These are phyloP conservation scores for Coemansia furcata DNA, from an alignment of 192 early-diverging fungal genomes.

Conservation along the genomic window DNA sequence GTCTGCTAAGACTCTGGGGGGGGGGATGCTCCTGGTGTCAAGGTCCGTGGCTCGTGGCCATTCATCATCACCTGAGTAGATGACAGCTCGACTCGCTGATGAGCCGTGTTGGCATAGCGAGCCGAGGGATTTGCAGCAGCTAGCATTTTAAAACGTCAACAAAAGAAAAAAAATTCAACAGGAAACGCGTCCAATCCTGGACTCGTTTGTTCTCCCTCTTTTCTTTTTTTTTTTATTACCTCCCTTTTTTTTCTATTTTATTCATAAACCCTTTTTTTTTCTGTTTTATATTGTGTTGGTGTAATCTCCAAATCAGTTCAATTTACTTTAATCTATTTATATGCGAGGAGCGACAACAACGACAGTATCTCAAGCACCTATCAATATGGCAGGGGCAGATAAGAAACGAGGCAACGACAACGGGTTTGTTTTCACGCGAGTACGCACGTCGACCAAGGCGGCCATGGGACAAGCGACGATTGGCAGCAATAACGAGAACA, in stretches of 20 bases:
- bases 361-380: neutral
- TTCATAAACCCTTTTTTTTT: neutral
- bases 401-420: conserved; percentile 36
- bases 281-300: neutral
- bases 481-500: conserved; percentile 3
- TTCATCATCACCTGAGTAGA: no score
- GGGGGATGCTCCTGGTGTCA: no score
- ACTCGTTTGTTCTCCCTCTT: neutral
- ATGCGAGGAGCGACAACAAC: neutral
- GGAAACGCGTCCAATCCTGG: conserved; percentile 5
- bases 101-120: neutral
- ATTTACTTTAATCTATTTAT: conserved; percentile 15
- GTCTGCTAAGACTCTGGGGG: no score
- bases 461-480: neutral
- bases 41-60: no score
- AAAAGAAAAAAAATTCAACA: conserved; percentile 12
- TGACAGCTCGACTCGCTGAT: neutral
- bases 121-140: neutral
- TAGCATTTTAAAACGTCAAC: conserved; percentile 6
- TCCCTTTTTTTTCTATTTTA: neutral
- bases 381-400: neutral
- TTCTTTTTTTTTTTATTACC: conserved; percentile 12
- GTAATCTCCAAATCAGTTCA: neutral
- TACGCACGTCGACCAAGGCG: neutral
- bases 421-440: conserved; percentile 47